Evolutionary conservation across 2,329 filamentous ascomycete genomes (phyloP).

Genomic region (Laburnicola sp.): DNA sequence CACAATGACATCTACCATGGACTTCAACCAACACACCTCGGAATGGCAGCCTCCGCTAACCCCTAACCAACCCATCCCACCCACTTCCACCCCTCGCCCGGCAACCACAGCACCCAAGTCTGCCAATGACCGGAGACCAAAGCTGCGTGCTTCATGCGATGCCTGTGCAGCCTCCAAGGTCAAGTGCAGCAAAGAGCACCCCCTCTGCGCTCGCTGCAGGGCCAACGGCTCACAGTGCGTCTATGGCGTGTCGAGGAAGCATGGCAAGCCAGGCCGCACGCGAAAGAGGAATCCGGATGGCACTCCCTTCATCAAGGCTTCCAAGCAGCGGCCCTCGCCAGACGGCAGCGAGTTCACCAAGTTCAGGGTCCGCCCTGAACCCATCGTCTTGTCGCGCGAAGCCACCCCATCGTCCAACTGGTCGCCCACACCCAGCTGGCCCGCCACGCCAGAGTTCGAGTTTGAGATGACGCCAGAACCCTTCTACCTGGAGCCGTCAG

Average conservation of each 20-base stretch:
- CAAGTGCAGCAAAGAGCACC: conserved; percentile 44
- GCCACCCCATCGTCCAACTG: conserved; percentile 22
- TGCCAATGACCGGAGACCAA: conserved; percentile 27
- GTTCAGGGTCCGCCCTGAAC: conserved; percentile 30
- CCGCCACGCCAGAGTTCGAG: conserved; percentile 30
- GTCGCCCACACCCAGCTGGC: conserved; percentile 33
- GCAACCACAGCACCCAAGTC: conserved; percentile 26
- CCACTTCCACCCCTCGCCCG: conserved; percentile 15
- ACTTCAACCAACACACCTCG: conserved; percentile 24
- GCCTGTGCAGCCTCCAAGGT: conserved; percentile 45
- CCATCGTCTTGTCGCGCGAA: conserved; percentile 23
- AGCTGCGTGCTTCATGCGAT: conserved; percentile 43
- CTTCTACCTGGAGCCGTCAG: conserved; percentile 24
- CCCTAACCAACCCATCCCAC: conserved; percentile 10
- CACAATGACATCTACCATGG: conserved; percentile 21
- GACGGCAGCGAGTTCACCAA: conserved; percentile 35
- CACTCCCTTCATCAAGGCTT: conserved; percentile 34
- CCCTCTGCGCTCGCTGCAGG: conserved; percentile 37
- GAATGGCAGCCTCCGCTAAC: conserved; percentile 28
- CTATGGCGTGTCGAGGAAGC: conserved; percentile 42
- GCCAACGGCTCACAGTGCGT: conserved; percentile 34
- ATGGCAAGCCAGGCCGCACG: conserved; percentile 40
- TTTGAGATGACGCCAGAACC: conserved; percentile 35
- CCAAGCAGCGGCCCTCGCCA: conserved; percentile 36
- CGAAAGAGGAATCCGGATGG: conserved; percentile 39